phyloP scores from a whole-genome alignment of 164 flowering plant species.

The Magnolia changhungtana region DNA sequence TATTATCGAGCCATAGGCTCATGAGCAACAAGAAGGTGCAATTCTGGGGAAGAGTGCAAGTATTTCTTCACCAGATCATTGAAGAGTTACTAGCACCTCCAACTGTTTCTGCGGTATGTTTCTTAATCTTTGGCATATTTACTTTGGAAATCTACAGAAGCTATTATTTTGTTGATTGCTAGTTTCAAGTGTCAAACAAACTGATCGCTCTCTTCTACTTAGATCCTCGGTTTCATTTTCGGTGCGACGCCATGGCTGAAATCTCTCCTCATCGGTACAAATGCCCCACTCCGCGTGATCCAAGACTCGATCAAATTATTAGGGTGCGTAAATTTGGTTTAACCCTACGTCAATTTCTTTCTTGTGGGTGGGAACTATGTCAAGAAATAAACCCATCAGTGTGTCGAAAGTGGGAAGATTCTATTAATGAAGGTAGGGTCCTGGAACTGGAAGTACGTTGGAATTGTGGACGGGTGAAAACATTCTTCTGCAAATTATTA shows the following conservation, averaged over 20 bases:
- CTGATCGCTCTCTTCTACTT: not conserved
- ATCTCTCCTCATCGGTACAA: constrained; percentile 61
- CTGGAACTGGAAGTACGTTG: not conserved
- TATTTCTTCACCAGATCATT: constrained; percentile 39
- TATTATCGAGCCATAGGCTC: not conserved
- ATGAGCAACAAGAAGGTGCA: constrained; percentile 10
- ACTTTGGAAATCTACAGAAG: not conserved
- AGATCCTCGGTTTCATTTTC: constrained; percentile 67
- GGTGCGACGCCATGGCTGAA: constrained; percentile 69
- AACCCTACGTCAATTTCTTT: not conserved
- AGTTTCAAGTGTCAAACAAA: not conserved
- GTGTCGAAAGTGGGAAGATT: not conserved
- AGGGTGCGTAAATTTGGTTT: constrained; percentile 49
- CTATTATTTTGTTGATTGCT: not conserved
- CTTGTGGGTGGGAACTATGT: not conserved
- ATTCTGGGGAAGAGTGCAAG: constrained; percentile 30
- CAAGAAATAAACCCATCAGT: not conserved
- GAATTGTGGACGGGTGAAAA: not conserved
- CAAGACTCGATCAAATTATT: constrained; percentile 69
- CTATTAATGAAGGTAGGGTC: not conserved
- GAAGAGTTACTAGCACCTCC: constrained; percentile 87
- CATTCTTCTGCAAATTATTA: not conserved
- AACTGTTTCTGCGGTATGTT: constrained; percentile 71
- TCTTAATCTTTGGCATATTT: not conserved
- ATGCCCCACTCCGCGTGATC: constrained; percentile 77